Base-by-base conservation (phyloP, 306 rosid genomes). In the Coriaria nepalensis region DNA sequence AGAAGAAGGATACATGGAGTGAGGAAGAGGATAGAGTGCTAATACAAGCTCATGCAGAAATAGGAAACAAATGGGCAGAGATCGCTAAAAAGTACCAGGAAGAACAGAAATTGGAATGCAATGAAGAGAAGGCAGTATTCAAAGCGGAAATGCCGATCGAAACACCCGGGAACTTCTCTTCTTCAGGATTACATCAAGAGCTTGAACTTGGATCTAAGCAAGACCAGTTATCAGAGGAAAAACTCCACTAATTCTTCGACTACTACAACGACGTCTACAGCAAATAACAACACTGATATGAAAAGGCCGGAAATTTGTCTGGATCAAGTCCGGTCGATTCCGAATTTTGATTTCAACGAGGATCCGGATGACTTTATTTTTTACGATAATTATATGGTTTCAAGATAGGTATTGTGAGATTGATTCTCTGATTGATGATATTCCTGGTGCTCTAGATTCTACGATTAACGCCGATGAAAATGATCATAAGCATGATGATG, bases 51-150 rank as follows among this genome's bases (percentile, higher is more conserved):
- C 98, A 90, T 73, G 50, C 41, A 52, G 87, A 82, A 59, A 77
- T 90, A 45, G 98, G 98, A 47, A 90, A 90, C 55, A 90, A 90
- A 58, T 90, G 98, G 98, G 96, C 96, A 34, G 95, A 85, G 64
- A 90, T 90, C 29, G 98, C 96, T 0, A 90, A 85, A 68, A 79
- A 78, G 56, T 90, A 45, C 76, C 83, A 0, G 98, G 98, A 56
- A 90, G 98, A 63, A 85, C 95, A 5, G 98, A 90, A 14, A 90
- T 13, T 90, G 98, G 98, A 90, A 90, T 43, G 95, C 98, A 13
- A 90, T 95, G 9, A 90, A 85, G 61, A 79, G 98, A 70, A 77
- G 96, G 42, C 95, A 90, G 55, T 67, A 74, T 53, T 90, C 97
- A 0, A 90, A 81, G 47, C 64, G 97, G 64, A 90, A 85, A 58